Evolutionary conservation across 2,329 filamentous ascomycete genomes (phyloP), one percentile per base, ranked within the genome.

Genomic region (Trichoderma hamatum): DNA sequence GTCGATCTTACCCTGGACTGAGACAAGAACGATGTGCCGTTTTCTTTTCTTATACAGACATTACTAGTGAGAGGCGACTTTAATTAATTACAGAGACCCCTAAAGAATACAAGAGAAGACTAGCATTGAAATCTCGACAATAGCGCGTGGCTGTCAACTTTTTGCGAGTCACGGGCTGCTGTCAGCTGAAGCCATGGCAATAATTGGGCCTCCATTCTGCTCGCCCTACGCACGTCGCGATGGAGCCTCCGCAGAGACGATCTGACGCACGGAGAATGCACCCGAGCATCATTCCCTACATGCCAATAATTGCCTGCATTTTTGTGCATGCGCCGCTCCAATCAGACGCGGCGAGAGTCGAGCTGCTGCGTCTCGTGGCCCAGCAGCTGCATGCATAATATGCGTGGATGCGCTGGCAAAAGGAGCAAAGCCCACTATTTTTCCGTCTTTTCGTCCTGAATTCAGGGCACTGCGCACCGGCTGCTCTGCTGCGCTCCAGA

Each of bases 371-470:
- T 54, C 61, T 64, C 61, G 61, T 64, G 39, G 51, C 51, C 26
- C 16, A 14, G 54, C 54, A 6, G 28, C 39, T 43, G 39, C 26
- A 30, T 43, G 63, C 63, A 58, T 43, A 16, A 9, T 19, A 43
- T 59, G 63, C 63, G 58, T 67, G 63, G 39, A 59, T 67, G 63
- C 63, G 63, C n/a, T 67, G 63, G 63, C 63, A 67, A 34, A 34
- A 39, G 36, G 36, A 14, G 36, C 36, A 9, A n/a, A 24, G 39
- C 30, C 63, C 39, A 58, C 63, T 36, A 32, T 46, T 56, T 16
- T 2, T 4, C 16, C 28, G 19, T 28, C n/a, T 16, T 5, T n/a
- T 49, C 32, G 58, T 36, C 26, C 32, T 16, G 30, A 4, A 26
- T 43, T 34, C 54, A 36, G 43, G 36, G 39, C 24, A 14, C 36